Base-by-base conservation (phyloP, 1,284 basidiomycete species). In the Pseudozyma pruni region DNA sequence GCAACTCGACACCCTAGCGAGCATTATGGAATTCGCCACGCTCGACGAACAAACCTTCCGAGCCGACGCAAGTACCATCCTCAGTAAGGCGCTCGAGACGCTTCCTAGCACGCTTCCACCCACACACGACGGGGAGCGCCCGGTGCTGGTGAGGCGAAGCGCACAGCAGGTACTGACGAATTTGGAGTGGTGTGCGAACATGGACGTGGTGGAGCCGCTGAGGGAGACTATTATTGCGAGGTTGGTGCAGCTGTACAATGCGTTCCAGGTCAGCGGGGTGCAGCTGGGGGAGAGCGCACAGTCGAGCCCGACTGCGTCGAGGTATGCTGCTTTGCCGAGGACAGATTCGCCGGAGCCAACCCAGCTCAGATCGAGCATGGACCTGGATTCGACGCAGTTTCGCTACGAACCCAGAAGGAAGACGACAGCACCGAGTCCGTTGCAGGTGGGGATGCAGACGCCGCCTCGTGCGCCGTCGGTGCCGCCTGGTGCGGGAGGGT, bases 1-100 rank as follows among this genome's bases (percentile, higher is more conserved):
- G 3, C 76, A 77, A 41, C 71, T 79, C 44, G 53, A 66, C 33
- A 77, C 77, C 10, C 54, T 79, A 1, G 61, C 64, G 11, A 71
- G 64, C 32, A 66, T 78, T 40, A 63, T 59, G 50, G 68, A 71
- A 29, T 64, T 71, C 16, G 57, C 58, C 4, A 56, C 54, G 10
- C 62, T 74, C 41, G 72, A 77, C 46, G 69, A 58, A 20, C 62
- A 72, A 47, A 66, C 72, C 17, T 74, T 74, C 58, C 58, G 70
- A 4, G 68, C 71, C 5, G 75, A 77, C 19, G 75, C 75, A 17
- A 66, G 60, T 39, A 63, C 58, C 16, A 77, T 77, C 35, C 45
- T 77, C 17, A 46, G 45, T 29, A 75, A 77, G 46, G 73, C 70
- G 16, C 57, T 69, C 14, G 58, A 63, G n/a, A 55, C 61, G 25